phyloP scores from a whole-genome alignment of 768 basidiomycete genomes.

The Ephemerocybe angulata region DNA sequence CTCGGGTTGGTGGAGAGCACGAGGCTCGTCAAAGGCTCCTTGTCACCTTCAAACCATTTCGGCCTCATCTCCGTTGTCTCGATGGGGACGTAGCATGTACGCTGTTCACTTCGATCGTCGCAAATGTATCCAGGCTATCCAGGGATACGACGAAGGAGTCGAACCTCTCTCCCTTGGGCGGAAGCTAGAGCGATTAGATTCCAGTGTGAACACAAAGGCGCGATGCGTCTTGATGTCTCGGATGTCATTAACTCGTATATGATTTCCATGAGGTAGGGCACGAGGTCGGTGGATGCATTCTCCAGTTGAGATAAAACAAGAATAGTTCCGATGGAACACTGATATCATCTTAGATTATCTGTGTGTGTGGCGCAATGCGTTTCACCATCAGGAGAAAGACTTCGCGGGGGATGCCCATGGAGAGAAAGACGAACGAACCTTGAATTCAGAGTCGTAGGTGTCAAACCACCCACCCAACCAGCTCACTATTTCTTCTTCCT shows the following conservation, averaged over 20 bases:
- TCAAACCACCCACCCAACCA: no score
- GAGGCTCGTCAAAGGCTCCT: constrained; percentile 12
- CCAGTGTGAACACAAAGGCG: neutral
- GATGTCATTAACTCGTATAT: neutral
- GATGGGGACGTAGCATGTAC: no score
- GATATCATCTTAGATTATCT: constrained; percentile 11
- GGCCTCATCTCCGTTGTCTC: no score
- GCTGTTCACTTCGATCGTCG: no score
- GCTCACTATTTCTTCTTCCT: constrained; percentile 62
- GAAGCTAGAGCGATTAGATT: no score
- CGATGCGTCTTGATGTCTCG: no score
- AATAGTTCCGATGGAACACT: constrained; percentile 11
- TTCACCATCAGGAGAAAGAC: constrained; percentile 5
- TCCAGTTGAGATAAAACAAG: constrained; percentile 13
- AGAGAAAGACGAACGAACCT: constrained; percentile 5
- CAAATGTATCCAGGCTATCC: no score
- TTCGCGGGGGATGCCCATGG: neutral
- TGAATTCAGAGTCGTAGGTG: no score
- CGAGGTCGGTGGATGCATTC: constrained; percentile 11
- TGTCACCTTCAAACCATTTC: no score
- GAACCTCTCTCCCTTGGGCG: no score
- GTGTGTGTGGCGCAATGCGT: neutral
- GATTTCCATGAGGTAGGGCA: constrained; percentile 12
- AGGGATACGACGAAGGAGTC: no score
- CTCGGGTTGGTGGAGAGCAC: constrained; percentile 10